Evolutionary conservation across 2,329 filamentous ascomycete genomes (phyloP), one percentile per base, ranked within the genome.

Genomic region (Aspergillus japonicus): DNA sequence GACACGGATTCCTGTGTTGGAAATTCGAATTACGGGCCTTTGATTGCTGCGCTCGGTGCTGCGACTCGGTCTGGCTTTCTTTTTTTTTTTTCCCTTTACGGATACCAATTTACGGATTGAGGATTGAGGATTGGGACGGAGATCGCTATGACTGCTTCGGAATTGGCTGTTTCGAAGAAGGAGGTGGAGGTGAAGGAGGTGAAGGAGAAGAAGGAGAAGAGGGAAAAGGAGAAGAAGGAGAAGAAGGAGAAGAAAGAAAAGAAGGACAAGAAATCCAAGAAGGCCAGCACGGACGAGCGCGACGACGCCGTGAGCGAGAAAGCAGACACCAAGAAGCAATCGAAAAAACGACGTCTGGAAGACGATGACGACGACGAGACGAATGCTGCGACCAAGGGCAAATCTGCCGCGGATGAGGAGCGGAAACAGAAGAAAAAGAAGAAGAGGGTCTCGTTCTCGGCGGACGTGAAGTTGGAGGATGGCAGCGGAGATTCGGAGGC

Each of bases 371-470:
- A 6, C 14, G 2, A 44, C 14, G 39, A 44, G 14, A 8, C 39
- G 4, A 44, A 64, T 4, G 51, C 55, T 23, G 61, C 63, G 19
- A 52, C 54, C 11, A 44, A 50, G 11, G 26, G 26, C 7, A 3
- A 29, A 29, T 29, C 26, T 2, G 26, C 26, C 6, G 26, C 26
- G 26, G 47, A 52, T 10, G 53, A 56, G 6, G 51, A 44, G 33
- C 33, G 33, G 14, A 48, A 26, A 11, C 50, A 63, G 47, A 62
- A 58, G 21, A 66, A 66, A 35, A 65, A 69, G 62, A 71, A 71
- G 62, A 88, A 89, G 70, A 86, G 84, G 4, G 87, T 90, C 8
- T 83, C 85, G 1, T 89, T 90, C 69, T 84, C 86, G 1, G 79
- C 83, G 7, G 86, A 87, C 54, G 87, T 85, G 3, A 88, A 89